Evolutionary conservation across 495 filamentous ascomycete genomes (phyloP).

Genomic region (Neurospora sublineolata): DNA sequence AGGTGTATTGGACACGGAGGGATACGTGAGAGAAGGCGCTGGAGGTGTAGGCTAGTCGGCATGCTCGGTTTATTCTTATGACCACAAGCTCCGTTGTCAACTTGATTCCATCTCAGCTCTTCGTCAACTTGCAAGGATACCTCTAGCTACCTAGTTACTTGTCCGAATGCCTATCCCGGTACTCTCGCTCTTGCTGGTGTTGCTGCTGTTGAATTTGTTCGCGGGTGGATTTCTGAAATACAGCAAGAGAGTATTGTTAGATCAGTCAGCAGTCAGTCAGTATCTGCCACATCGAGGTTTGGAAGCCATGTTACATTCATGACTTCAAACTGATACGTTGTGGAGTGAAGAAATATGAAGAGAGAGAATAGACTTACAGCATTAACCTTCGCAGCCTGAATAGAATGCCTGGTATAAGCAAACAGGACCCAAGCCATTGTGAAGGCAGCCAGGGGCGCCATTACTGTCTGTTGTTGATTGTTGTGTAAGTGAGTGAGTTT

Average conservation of each 20-base stretch:
- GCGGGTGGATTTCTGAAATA: too few species aligned
- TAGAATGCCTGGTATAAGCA: constrained; percentile 31
- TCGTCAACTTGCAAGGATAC: not conserved
- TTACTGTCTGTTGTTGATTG: constrained; percentile 23
- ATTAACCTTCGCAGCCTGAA: constrained; percentile 32
- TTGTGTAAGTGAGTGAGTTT: not conserved
- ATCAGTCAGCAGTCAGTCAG: too few species aligned
- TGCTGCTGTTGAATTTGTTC: not conserved
- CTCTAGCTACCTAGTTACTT: not conserved
- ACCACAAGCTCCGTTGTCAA: not conserved
- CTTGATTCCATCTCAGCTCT: not conserved
- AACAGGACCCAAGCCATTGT: constrained; percentile 38
- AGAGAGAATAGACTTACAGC: constrained; percentile 28
- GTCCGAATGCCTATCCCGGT: not conserved
- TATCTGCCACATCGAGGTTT: too few species aligned
- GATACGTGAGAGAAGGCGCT: not conserved
- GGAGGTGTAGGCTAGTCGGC: not conserved
- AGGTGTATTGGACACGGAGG: not conserved
- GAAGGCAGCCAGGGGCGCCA: constrained; percentile 36
- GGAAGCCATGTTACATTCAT: too few species aligned
- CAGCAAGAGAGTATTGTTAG: too few species aligned
- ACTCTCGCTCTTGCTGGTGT: not conserved
- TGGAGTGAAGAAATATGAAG: too few species aligned
- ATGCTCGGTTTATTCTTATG: not conserved
- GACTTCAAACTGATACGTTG: too few species aligned